phyloP scores from a whole-genome alignment of 2,329 filamentous ascomycete genomes.

The Curvularia sp. region DNA sequence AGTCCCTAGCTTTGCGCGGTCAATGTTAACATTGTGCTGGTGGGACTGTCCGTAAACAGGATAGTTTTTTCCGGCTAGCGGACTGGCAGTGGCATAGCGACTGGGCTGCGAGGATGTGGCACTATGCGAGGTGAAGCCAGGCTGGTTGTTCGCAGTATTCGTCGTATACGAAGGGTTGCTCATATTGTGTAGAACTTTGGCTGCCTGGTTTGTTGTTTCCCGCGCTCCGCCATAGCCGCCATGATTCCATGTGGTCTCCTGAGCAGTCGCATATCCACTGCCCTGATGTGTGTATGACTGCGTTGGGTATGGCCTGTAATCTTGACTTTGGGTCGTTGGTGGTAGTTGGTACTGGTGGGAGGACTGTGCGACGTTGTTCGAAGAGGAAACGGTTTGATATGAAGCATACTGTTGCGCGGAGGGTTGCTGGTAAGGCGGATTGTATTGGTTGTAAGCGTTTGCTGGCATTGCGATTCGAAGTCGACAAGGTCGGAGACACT shows the following conservation, averaged over 20 bases:
- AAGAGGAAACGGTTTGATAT: conserved; percentile 35
- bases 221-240: conserved; percentile 34
- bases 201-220: conserved; percentile 40
- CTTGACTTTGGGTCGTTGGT: conserved; percentile 31
- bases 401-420: conserved; percentile 39
- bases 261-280: conserved; percentile 29
- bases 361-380: conserved; percentile 33
- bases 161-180: conserved; percentile 40
- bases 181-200: conserved; percentile 45
- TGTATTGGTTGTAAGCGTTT: conserved; percentile 39
- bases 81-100: conserved; percentile 27
- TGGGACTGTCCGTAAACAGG: conserved; percentile 34
- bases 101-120: conserved; percentile 22
- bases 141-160: conserved; percentile 24
- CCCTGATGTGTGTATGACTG: conserved; percentile 31
- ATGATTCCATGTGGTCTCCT: conserved; percentile 33
- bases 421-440: conserved; percentile 39
- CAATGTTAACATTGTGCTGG: conserved; percentile 38
- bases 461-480: conserved; percentile 30
- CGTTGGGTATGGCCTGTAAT: conserved; percentile 38
- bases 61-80: conserved; percentile 31
- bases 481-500: conserved; percentile 10
- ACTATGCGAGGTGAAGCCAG: conserved; percentile 35
- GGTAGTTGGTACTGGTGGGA: conserved; percentile 38
- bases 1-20: conserved; percentile 25